Percentiles rank a stretch among this genome's conserved stretches.
Conservation (phyloP, 148 eudicot species). For the Arctostaphylos glauca region DNA sequence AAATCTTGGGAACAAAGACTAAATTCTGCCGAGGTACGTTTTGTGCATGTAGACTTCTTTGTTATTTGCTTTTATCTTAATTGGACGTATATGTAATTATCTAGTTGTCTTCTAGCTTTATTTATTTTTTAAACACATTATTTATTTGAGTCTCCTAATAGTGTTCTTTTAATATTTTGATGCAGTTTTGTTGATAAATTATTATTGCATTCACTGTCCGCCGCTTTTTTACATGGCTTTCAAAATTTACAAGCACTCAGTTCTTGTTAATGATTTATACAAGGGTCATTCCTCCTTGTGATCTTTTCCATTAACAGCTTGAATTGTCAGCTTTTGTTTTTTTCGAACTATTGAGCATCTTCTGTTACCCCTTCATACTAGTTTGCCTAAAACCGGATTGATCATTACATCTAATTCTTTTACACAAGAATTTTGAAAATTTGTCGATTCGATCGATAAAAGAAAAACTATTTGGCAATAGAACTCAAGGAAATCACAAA, state of each 20-base stretch:
- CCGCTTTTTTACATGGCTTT: neutral
- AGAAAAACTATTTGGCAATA: neutral
- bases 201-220: neutral
- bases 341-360: neutral
- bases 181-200: neutral
- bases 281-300: neutral
- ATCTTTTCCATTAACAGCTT: neutral
- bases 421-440: neutral
- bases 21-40: conserved; percentile 62
- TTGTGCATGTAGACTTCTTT: neutral
- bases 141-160: neutral
- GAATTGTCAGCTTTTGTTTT: neutral
- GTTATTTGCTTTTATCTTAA: neutral
- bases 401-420: neutral
- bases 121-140: neutral
- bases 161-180: neutral
- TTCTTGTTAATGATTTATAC: neutral
- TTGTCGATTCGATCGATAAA: neutral
- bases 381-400: neutral
- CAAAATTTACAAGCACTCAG: neutral
- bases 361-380: neutral
- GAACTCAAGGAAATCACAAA: neutral
- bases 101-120: neutral
- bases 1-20: conserved; percentile 94
- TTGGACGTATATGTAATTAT: neutral